Evolutionary conservation across 2,329 filamentous ascomycete species (phyloP), one percentile per base, ranked within the genome.

Genomic region (Pseudogymnoascus sp.): DNA sequence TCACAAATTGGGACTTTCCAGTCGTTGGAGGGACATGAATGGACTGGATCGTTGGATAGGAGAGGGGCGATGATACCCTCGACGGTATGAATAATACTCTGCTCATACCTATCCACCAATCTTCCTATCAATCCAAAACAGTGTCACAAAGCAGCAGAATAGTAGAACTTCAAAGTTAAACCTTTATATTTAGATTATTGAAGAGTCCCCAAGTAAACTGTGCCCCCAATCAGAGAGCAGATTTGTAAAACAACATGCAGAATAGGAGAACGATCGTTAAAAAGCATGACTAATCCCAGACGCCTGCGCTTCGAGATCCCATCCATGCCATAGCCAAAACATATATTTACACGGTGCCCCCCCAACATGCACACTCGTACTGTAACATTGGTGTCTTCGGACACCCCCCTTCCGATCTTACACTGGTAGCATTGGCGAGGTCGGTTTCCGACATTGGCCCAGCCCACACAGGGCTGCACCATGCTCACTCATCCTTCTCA

Each of bases 291-390:
- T 35, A 58, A 58, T 58, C 57, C 57, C 57, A 58, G 37, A 58
- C 57, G 57, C 57, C 57, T 58, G 57, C 57, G 35, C 57, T 58
- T 37, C 35, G 35, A 58, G 57, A 58, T 39, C 18, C 33, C 57
- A 25, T 39, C 37, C 37, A 37, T 58, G 33, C 35, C 57, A 37
- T 39, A 25, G 35, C 37, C 57, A 58, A 58, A 37, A 37, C 33
- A 58, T 58, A 58, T 58, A 58, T 58, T 58, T 58, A 58, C 57
- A 58, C 7, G 15, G 57, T 58, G 57, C 7, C n/a, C 28, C 28
- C 15, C 28, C 15, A 35, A 20, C 47, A 53, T 35, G 9, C 47
- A 53, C 43, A 30, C 47, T 20, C 47, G n/a, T 58, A 30, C 25
- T 38, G 35, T 15, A 39, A 58, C 57, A 58, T 4, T 30, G 57